Conservation (phyloP, 495 filamentous ascomycete species). For the Immersiella caudata region DNA sequence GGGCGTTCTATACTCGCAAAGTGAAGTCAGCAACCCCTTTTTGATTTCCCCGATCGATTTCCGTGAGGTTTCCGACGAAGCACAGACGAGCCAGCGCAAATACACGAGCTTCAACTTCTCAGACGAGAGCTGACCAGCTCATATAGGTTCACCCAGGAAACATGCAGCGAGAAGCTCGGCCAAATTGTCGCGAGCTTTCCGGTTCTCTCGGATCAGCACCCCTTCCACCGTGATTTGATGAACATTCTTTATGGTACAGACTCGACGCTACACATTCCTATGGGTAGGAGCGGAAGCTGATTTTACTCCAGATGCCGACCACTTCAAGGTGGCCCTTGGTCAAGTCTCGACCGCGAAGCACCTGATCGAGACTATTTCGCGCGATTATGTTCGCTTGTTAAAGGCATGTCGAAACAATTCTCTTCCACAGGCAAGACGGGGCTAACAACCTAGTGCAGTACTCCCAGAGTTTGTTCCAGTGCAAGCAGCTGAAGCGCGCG, state of each 20-base stretch:
- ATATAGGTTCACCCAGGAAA: slow-evolving; percentile 82
- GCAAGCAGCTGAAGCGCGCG: slow-evolving; percentile 56
- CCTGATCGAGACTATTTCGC: slow-evolving; percentile 90
- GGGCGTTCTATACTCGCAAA: slow-evolving; percentile 95
- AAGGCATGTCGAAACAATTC: slow-evolving; percentile 21
- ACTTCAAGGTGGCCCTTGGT: slow-evolving; percentile 94
- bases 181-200: slow-evolving; percentile 92
- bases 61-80: background rate
- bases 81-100: background rate
- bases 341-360: slow-evolving; percentile 95
- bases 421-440: slow-evolving; percentile 21
- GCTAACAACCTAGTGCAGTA: slow-evolving; percentile 59
- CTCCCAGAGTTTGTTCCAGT: slow-evolving; percentile 83
- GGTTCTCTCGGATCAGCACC: slow-evolving; percentile 91
- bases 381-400: slow-evolving; percentile 91
- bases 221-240: slow-evolving; percentile 76
- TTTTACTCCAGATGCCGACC: slow-evolving; percentile 84
- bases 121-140: slow-evolving; percentile 15
- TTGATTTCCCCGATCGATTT: slow-evolving; percentile 44
- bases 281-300: slow-evolving; percentile 55
- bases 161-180: slow-evolving; percentile 90
- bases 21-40: slow-evolving; percentile 66
- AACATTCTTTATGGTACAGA: slow-evolving; percentile 61
- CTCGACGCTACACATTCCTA: slow-evolving; percentile 29
- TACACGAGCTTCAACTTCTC: slow-evolving; percentile 10